Base-by-base conservation (phyloP, 2,329 filamentous ascomycete species). In the Aureobasidium subglaciale region DNA sequence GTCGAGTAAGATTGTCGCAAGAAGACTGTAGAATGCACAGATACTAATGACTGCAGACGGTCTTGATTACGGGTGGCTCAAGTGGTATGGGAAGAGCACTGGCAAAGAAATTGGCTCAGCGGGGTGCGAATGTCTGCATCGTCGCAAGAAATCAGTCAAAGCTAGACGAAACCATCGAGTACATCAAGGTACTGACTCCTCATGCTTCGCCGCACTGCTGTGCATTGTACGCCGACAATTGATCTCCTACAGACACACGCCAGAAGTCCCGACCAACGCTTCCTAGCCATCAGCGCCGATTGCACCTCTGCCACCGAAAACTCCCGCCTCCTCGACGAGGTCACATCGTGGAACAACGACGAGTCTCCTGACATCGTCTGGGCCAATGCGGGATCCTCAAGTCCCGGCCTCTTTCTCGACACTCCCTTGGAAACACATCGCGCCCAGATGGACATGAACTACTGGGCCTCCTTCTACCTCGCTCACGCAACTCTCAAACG, bases 361-460 rank as follows among this genome's bases (percentile, higher is more conserved):
- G 69, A 75, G 22, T 70, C 84, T 25, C 88, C 89, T 0, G 92
- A 97, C 67, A 79, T 96, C 56, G 87, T 97, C 30, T 97, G 93
- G 90, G 91, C 89, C 68, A 81, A 90, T 49, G 92, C 92, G 3
- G 92, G 92, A 58, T 77, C 81, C 60, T 81, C 87, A 5, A 78
- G 76, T 15, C 91, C 91, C 0, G 79, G 82, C 32, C 85, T 95
- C 59, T 95, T 92, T 74, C 70, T 88, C 61, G 88, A 96, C 59
- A 83, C 83, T 35, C 78, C 86, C 8, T 75, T 88, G 52, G 74
- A 83, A 7, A 80, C 79, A 10, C 75, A 90, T 61, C 81, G 86
- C 38, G 75, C 78, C 61, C 89, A 95, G 69, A 96, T 96, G 89
- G 89, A 96, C 66, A 81, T 92, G 63, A 92, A 96, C 73, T 97